These are phyloP conservation scores for Mycena chlorophos DNA, from an alignment of 768 basidiomycete species.

Conservation along the genomic window DNA sequence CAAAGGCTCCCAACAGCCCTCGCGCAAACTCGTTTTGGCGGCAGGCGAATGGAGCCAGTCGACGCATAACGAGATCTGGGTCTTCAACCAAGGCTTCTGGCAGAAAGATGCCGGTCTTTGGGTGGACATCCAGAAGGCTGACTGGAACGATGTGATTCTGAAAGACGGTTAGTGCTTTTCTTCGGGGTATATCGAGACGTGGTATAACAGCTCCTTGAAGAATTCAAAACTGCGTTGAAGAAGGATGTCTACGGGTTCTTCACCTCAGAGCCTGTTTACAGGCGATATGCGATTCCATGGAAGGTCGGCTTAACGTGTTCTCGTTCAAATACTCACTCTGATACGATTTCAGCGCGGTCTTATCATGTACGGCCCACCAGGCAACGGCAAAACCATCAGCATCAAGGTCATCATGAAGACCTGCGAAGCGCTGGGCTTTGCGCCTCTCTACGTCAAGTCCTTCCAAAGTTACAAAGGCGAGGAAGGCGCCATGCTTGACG, in stretches of 20 bases:
- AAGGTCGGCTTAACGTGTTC: slow-evolving; percentile 47
- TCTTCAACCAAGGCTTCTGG: slow-evolving; percentile 75
- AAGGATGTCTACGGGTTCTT: slow-evolving; percentile 83
- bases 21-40: slow-evolving; percentile 52
- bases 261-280: slow-evolving; percentile 70
- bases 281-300: slow-evolving; percentile 77
- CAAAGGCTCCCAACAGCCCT: slow-evolving; percentile 56
- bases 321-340: neutral
- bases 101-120: slow-evolving; percentile 60
- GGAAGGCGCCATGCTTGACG: slow-evolving; percentile 62
- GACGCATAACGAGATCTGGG: slow-evolving; percentile 72
- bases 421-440: slow-evolving; percentile 59
- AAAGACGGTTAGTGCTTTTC: slow-evolving; percentile 39
- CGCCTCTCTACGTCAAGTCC: slow-evolving; percentile 79
- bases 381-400: slow-evolving; percentile 84
- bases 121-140: slow-evolving; percentile 59
- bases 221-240: slow-evolving; percentile 65
- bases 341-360: slow-evolving; percentile 60
- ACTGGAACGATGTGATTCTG: slow-evolving; percentile 76
- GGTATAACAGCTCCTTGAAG: slow-evolving; percentile 8
- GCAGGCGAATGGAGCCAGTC: slow-evolving; percentile 53
- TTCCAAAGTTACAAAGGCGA: slow-evolving; percentile 68
- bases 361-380: slow-evolving; percentile 83
- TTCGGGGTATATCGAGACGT: neutral
- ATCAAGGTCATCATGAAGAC: slow-evolving; percentile 82